These are phyloP conservation scores for Atkinsonella hypoxylon DNA, from an alignment of 2,329 filamentous ascomycete species.

Conservation along the genomic window DNA sequence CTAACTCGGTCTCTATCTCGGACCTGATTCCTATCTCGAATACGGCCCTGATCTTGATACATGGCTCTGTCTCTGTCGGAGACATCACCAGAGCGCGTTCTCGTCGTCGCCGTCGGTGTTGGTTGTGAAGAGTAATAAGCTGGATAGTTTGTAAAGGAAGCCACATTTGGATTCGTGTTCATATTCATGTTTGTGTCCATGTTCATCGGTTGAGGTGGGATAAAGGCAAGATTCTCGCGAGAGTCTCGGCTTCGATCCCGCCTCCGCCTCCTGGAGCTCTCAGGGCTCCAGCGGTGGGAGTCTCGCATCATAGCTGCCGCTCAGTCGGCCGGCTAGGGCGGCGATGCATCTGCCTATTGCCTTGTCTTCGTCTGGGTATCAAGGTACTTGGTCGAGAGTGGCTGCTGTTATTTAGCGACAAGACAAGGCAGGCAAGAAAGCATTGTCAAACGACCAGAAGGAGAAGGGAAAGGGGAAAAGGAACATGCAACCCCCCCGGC, in stretches of 20 bases:
- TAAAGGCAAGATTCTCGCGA: slow-evolving; percentile 16
- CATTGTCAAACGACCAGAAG: neutral
- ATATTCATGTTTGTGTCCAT: slow-evolving; percentile 8
- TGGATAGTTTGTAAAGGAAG: neutral
- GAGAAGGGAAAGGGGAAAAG: neutral
- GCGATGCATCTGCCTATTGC: slow-evolving; percentile 7
- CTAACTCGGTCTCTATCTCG: neutral
- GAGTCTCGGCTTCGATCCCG: slow-evolving; percentile 20
- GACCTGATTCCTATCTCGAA: neutral
- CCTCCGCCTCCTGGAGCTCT: slow-evolving; percentile 39
- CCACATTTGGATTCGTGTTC: slow-evolving; percentile 4
- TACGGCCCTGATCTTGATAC: neutral
- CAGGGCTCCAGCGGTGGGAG: slow-evolving; percentile 43
- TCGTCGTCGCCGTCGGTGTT: slow-evolving; percentile 6
- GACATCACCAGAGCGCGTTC: neutral
- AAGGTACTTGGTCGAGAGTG: neutral
- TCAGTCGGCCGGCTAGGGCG: slow-evolving; percentile 11
- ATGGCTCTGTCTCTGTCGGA: neutral
- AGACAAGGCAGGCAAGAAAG: neutral
- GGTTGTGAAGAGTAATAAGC: slow-evolving; percentile 6
- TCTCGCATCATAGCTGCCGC: slow-evolving; percentile 39
- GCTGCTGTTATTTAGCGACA: neutral
- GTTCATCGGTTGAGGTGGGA: slow-evolving; percentile 11
- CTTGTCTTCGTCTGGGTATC: neutral
- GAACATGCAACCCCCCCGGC: neutral